Evolutionary conservation across 768 basidiomycete species (phyloP), one percentile per base, ranked within the genome.

Genomic region (Exsudoporus frostii): DNA sequence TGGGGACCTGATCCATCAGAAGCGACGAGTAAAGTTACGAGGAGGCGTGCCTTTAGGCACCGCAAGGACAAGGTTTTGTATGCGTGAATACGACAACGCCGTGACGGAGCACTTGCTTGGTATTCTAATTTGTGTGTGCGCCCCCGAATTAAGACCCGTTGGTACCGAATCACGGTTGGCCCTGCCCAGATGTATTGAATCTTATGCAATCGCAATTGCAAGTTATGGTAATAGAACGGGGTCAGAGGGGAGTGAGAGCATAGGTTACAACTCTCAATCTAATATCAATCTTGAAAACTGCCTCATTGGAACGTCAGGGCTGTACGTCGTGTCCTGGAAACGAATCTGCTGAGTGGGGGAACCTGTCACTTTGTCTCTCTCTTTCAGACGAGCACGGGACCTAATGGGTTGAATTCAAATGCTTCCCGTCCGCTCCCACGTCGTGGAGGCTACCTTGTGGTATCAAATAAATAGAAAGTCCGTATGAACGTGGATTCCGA

Each of bases 1-100:
- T 49, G 54, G 52, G 24, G 45, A 13, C 38, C 19, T 33, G 54
- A 48, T 60, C 60, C 56, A 62, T 62, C 60, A 58, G 62, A 59
- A 37, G 33, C 36, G 45, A 19, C 38, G 50, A 33, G 50, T 56
- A 43, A 55, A 22, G 62, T 60, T 56, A 56, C 39, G 62, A 38
- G 27, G 33, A 30, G 44, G 49, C 45, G 65, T 66, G 48, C 61
- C 59, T 66, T 33, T 55, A 47, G 58, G 64, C 66, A 66, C 65
- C 48, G 64, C 65, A 67, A 67, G 65, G 65, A 62, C 60, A 65
- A 65, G 60, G 60, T 67, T 66, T 66, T 39, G 48, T 44, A 24
- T 17, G 38, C 32, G 17, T 37, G 38, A 44, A 48, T 33, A 38
- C 33, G 43, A 54, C 57, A 36, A 55, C 51, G 40, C 46, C 50